Percentiles rank a stretch among this genome's conserved stretches.
These are phyloP conservation scores for Oryza rufipogon DNA, from an alignment of 176 grass and related monocot species.

Conservation along the genomic window DNA sequence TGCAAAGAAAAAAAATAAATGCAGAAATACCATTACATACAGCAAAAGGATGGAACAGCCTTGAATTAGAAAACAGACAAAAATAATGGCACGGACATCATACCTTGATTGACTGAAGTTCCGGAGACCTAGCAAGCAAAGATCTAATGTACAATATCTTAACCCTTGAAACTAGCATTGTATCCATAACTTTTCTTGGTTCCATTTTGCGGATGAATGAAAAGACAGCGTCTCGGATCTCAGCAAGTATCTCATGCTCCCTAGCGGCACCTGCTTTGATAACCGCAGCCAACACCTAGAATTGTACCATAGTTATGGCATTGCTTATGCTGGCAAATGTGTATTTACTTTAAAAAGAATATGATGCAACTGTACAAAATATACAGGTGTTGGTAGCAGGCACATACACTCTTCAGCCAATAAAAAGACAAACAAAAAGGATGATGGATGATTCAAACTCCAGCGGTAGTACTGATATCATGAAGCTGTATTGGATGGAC, in stretches of 20 bases:
- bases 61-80: constrained; percentile 24
- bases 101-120: constrained; percentile 98
- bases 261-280: constrained; percentile 98
- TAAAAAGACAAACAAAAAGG: constrained; percentile 15
- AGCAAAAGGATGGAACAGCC: constrained; percentile 14
- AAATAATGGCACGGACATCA: constrained; percentile 33
- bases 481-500: background rate
- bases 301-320: constrained; percentile 23
- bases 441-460: constrained; percentile 4
- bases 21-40: constrained; percentile 32
- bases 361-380: constrained; percentile 15
- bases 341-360: constrained; percentile 4
- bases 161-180: constrained; percentile 98
- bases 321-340: background rate
- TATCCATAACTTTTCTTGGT: constrained; percentile 97
- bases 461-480: background rate
- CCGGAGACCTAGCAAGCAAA: constrained; percentile 95
- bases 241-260: constrained; percentile 99
- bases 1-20: constrained; percentile 36
- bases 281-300: constrained; percentile 95
- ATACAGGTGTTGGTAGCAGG: background rate
- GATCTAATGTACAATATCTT: constrained; percentile 99
- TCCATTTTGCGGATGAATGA: constrained; percentile 99
- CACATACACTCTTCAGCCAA: background rate
- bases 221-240: constrained; percentile 95